Percentiles rank a stretch among this genome's conserved stretches.
Evolutionary conservation across 176 grass and related monocot species (phyloP).

Genomic region (Paspalum notatum): DNA sequence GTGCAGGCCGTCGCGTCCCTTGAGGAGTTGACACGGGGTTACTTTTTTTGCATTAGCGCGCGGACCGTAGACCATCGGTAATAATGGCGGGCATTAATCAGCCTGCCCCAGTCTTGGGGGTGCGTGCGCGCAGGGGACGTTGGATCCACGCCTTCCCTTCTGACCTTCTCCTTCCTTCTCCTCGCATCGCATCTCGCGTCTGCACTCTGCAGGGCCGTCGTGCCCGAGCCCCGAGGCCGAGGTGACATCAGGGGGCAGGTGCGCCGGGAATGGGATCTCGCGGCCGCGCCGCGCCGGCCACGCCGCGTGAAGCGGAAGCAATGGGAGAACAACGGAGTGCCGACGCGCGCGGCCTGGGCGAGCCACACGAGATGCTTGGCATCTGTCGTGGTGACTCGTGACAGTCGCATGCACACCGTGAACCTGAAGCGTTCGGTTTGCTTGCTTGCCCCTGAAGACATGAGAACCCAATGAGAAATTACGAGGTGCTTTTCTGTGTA

Average conservation of each 20-base stretch:
- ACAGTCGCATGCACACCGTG: not conserved
- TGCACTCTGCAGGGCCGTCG: not conserved
- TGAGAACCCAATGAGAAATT: not conserved
- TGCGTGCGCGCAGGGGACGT: not conserved
- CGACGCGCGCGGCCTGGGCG: not conserved
- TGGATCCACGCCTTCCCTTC: not conserved
- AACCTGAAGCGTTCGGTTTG: not conserved
- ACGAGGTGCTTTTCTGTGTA: not conserved
- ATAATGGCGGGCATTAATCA: slow-evolving; percentile 27
- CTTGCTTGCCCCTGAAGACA: slow-evolving; percentile 3
- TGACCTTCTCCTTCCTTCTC: too few species aligned
- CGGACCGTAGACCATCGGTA: slow-evolving; percentile 18
- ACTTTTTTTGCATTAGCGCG: not conserved
- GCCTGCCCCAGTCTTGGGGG: not conserved
- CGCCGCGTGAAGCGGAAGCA: not conserved
- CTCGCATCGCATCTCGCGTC: not conserved
- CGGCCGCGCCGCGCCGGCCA: too few species aligned
- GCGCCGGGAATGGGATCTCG: too few species aligned
- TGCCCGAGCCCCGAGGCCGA: too few species aligned
- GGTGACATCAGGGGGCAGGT: too few species aligned
- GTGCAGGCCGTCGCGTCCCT: not conserved
- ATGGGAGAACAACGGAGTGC: not conserved
- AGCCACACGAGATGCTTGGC: too few species aligned
- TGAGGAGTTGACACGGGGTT: slow-evolving; percentile 34
- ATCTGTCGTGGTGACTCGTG: not conserved